Base-by-base conservation (phyloP, 2,329 filamentous ascomycete genomes). In the Kalmusia sp. region DNA sequence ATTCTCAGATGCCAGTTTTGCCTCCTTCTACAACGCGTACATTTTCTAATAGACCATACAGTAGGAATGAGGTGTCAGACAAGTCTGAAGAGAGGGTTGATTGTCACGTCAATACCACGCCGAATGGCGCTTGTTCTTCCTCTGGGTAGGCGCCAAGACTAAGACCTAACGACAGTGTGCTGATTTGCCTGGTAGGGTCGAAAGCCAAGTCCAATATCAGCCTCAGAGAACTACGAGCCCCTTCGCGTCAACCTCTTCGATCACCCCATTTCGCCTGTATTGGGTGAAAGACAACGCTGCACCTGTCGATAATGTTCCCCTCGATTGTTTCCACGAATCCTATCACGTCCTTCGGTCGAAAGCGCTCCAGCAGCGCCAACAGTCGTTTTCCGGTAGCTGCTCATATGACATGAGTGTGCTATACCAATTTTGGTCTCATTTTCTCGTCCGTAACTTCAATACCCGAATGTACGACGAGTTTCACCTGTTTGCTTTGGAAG, bases 391-490 rank as follows among this genome's bases (percentile, higher is more conserved):
- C 58, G 77, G 77, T 59, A 75, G 58, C 49, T 81, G 78, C 33
- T 81, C 83, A 43, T 77, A 79, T 55, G 82, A 86, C 65, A 87
- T 89, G 80, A 82, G 85, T 67, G 80, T 85, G 53, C 81, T 91
- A 25, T 92, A 91, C 76, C 82, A 86, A 59, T 90, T 90, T 77
- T 92, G 89, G 88, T 85, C 86, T 17, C 84, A 88, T 70, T 90
- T 89, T 68, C 80, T 92, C 58, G 82, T 86, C 58, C 82, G 85
- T 65, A 87, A 89, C 75, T 92, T 92, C 82, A 90, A 92, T 72
- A 79, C 82, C 53, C 80, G 79, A 68, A 90, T 93, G 85, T 92
- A 92, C 76, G 79, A 84, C 68, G 89, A 92, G 71, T 92, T 92
- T 76, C 84, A 85, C 59, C 77, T 79, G 64, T 80, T 84, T 70